Base-by-base conservation (phyloP, 257 asterid species). In the Lycium barbarum region DNA sequence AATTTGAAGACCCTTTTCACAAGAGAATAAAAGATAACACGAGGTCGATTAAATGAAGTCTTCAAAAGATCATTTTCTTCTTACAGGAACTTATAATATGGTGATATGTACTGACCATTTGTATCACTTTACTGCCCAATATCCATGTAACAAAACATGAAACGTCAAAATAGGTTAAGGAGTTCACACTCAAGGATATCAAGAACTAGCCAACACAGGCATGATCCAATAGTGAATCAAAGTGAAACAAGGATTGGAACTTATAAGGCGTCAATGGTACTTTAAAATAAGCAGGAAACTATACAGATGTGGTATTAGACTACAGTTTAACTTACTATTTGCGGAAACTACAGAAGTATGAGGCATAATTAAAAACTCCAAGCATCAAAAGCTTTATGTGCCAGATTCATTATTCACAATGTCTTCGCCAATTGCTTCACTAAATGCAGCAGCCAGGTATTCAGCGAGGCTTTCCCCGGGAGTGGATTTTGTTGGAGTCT, bases 381-480 rank as follows among this genome's bases (percentile, higher is more conserved):
- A 51, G 26, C 47, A 76, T 76, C 63, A 26, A 51, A 76, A 53
- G 22, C 62, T 72, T 88, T 86, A 89, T 14, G 86, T 67, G 68
- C 85, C 59, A 15, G 80, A 81, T 20, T 86, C 68, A 17, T 81
- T 83, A 55, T 85, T 88, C 47, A 73, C 86, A 67, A 86, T 47
- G 86, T 82, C 87, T 67, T 83, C 35, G 47, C 83, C 81, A 6
- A 81, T 87, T 15, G 91, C 86, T 85, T 91, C 97, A 61, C 76
- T 84, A 83, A 93, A 89, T 0, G 98, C 84, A 82, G 93, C 91
- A 54, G 98, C 96, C 49, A 95, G 92, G 86, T 90, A 93, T 83
- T 92, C 97, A 26, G 98, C 98, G 40, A 93, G 95, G 91, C 95
- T 93, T 65, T 84, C 91, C 86, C 83, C 92, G 83, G 92, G 66